A percentile compares a stretch with the other conserved stretches of the same genome.
phyloP scores from a whole-genome alignment of 1,284 basidiomycete genomes.

The Phellinidium pouzarii region DNA sequence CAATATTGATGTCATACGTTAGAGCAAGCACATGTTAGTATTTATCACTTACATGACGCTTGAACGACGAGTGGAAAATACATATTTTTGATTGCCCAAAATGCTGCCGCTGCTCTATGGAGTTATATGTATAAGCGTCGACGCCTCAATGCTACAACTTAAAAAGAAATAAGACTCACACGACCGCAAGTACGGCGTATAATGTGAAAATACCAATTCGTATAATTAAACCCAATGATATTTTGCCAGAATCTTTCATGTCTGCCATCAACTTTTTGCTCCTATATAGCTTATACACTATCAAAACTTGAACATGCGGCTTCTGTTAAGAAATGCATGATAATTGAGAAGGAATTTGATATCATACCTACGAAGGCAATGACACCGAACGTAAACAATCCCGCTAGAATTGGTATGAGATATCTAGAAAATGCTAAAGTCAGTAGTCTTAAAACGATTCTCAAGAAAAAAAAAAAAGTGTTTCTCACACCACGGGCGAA shows the following conservation, averaged over 20 bases:
- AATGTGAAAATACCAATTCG: background rate
- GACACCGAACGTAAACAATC: background rate
- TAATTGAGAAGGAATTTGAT: background rate
- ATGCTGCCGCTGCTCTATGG: background rate
- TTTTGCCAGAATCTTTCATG: background rate
- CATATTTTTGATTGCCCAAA: background rate
- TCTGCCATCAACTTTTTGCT: background rate
- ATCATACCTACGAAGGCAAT: background rate
- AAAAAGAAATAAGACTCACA: background rate
- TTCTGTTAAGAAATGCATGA: background rate
- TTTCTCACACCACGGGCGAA: background rate
- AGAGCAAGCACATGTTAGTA: background rate
- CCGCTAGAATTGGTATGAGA: background rate
- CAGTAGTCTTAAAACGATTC: background rate
- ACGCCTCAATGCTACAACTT: background rate
- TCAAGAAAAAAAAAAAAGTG: background rate
- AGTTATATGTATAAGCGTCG: background rate
- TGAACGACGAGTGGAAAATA: background rate
- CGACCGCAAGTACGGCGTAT: background rate
- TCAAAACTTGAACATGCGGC: background rate
- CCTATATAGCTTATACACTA: background rate
- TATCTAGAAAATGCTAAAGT: background rate
- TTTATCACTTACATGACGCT: background rate
- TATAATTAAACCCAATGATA: background rate
- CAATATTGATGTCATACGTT: background rate